Percentiles rank a stretch among this genome's conserved stretches.
These are phyloP conservation scores for Alloascoidea hylecoeti DNA, from an alignment of 805 yeast genomes.

Conservation along the genomic window DNA sequence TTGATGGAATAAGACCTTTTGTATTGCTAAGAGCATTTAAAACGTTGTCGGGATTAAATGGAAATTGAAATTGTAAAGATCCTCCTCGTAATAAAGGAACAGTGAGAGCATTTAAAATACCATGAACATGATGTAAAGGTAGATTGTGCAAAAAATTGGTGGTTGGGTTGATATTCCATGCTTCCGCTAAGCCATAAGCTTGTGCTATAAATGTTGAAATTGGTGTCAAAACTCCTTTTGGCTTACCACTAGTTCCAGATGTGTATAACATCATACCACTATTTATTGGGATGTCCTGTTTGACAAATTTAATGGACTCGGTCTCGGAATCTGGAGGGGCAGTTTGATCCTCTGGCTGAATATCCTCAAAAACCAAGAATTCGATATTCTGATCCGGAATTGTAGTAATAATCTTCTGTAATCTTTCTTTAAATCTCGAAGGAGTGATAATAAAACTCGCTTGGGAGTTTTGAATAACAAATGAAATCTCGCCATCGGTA, in stretches of 20 bases:
- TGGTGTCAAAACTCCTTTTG: constrained; percentile 19
- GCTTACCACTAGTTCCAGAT: constrained; percentile 20
- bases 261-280: constrained; percentile 17
- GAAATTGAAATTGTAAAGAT: constrained; percentile 15
- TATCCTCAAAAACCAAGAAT: constrained; percentile 9
- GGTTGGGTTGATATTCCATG: constrained; percentile 13
- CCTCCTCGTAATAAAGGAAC: constrained; percentile 18
- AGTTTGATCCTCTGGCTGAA: constrained; percentile 4
- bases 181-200: constrained; percentile 15
- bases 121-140: constrained; percentile 21
- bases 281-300: neutral
- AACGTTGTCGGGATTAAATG: constrained; percentile 13
- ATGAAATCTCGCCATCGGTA: constrained; percentile 15
- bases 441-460: constrained; percentile 15
- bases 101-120: constrained; percentile 17
- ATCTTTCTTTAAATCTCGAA: constrained; percentile 12
- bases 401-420: constrained; percentile 7
- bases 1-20: neutral
- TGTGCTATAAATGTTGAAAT: constrained; percentile 16
- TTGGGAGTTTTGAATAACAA: constrained; percentile 15
- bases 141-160: constrained; percentile 17
- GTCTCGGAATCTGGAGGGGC: no score
- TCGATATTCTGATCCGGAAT: constrained; percentile 4
- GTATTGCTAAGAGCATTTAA: constrained; percentile 6
- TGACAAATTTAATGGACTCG: neutral